These are phyloP conservation scores for Lophiostoma macrostomum DNA, from an alignment of 495 filamentous ascomycete species.

Conservation along the genomic window DNA sequence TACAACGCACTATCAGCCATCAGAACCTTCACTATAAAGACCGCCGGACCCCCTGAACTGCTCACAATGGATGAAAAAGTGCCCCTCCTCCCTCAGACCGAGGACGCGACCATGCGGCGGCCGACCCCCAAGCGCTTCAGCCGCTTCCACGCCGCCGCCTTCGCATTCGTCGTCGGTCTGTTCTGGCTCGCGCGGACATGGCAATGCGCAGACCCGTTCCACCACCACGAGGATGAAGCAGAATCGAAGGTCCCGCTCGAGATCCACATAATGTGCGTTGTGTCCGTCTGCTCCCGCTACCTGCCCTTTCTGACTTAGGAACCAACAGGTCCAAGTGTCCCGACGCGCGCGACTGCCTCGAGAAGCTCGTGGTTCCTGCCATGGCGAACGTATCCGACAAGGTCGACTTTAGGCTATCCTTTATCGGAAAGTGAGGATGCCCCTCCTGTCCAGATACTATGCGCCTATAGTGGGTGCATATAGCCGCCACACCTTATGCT, in stretches of 20 bases:
- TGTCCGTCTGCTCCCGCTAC: too few species aligned
- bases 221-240: constrained; percentile 7
- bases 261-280: constrained; percentile 37
- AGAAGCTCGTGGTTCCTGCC: constrained; percentile 74
- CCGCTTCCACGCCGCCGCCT: constrained; percentile 25
- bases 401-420: constrained; percentile 87
- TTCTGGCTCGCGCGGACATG: constrained; percentile 24
- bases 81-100: constrained; percentile 25
- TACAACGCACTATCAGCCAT: constrained; percentile 2
- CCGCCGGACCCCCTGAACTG: neutral
- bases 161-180: constrained; percentile 21
- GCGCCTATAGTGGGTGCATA: constrained; percentile 8
- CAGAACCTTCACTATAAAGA: constrained; percentile 3
- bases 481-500: constrained; percentile 4
- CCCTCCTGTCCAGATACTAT: neutral
- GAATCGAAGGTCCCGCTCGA: constrained; percentile 68
- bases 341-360: constrained; percentile 64
- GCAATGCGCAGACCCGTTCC: constrained; percentile 20
- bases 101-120: constrained; percentile 7
- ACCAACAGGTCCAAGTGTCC: constrained; percentile 69
- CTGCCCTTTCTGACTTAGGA: too few species aligned
- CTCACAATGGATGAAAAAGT: constrained; percentile 30
- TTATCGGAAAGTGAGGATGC: constrained; percentile 70
- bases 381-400: constrained; percentile 79
- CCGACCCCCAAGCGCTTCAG: constrained; percentile 7